Base-by-base conservation (phyloP, 352 stramenopile genomes). In the Pythium sp. region DNA sequence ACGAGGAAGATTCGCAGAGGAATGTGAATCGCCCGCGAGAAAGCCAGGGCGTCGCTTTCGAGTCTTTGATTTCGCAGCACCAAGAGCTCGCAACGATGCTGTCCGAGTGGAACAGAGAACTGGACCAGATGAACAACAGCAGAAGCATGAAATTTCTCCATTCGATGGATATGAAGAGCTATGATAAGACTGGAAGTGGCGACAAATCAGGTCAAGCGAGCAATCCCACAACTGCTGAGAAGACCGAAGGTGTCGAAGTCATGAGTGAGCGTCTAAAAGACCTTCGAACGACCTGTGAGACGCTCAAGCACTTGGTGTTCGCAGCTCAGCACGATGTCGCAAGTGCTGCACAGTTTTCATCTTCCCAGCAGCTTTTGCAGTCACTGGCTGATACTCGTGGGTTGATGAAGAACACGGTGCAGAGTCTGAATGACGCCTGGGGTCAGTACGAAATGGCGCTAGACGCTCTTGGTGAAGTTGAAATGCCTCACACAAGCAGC, bases 271-370 rank as follows among this genome's bases (percentile, higher is more conserved):
- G 54, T 8, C 65, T 90, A 0, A 77, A 81, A 14, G 74, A 81
- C 26, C 67, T 87, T 5, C 77, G 75, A 41, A 75, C 73, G 14
- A 72, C 69, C 14, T 81, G 80, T 26, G 82, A 90, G 64, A 92
- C 84, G 7, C 68, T 92, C 3, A 75, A 65, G 57, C 72, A 76
- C n/a, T 54, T 92, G 46, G 64, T 78, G 15, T 70, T 79, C 26
- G 73, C 72, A 14, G 72, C 75, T 36, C 80, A 90, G 28, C 67
- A 88, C 5, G 81, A 86, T 18, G 65, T 82, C 28, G 15, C 68
- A 0, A 18, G 15, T 7, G 24, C 36, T 7, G 5, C 18, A 11
- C 30, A 61, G 24, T 30, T 20, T 12, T 4, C 55, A 3, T 32
- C n/a, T n/a, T 9, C 36, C 26, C 55, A 24, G 46, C 49, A n/a